These are phyloP conservation scores for Phytopythium helicoides DNA, from an alignment of 352 stramenopile species.

Conservation along the genomic window DNA sequence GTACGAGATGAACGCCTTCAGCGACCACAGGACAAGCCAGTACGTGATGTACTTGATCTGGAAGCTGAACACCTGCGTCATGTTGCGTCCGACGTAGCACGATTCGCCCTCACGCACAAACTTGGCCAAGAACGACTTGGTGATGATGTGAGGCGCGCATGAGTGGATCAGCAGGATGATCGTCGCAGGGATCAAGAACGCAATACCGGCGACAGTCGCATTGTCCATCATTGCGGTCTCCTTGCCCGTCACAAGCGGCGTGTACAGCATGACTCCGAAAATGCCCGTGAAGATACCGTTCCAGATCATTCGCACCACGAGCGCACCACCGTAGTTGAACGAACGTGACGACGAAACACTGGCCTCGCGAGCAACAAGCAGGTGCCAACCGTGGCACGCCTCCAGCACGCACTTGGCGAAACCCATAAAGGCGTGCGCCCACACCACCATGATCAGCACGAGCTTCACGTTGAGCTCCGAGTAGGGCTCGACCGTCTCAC, in stretches of 20 bases:
- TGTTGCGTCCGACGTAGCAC: slow-evolving; percentile 69
- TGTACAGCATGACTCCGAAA: slow-evolving; percentile 66
- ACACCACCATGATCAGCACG: slow-evolving; percentile 52
- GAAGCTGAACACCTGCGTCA: slow-evolving; percentile 54
- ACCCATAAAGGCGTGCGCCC: slow-evolving; percentile 41
- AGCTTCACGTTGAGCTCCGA: slow-evolving; percentile 58
- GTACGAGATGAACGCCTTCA: slow-evolving; percentile 69
- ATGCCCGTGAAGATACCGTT: slow-evolving; percentile 54
- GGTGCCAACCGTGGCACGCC: slow-evolving; percentile 56
- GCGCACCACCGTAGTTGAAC: slow-evolving; percentile 54
- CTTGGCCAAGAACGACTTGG: slow-evolving; percentile 55
- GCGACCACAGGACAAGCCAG: slow-evolving; percentile 55
- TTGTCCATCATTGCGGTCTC: slow-evolving; percentile 48
- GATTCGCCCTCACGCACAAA: slow-evolving; percentile 68
- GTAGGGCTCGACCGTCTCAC: slow-evolving; percentile 52
- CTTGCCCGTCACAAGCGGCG: slow-evolving; percentile 23
- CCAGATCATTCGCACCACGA: slow-evolving; percentile 66
- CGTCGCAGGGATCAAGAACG: slow-evolving; percentile 41
- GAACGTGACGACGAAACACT: slow-evolving; percentile 45
- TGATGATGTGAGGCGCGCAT: slow-evolving; percentile 42
- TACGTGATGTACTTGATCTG: slow-evolving; percentile 67
- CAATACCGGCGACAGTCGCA: slow-evolving; percentile 20
- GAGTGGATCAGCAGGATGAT: slow-evolving; percentile 43
- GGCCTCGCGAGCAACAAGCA: slow-evolving; percentile 40
- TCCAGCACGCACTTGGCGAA: slow-evolving; percentile 62